Evolutionary conservation across 2,329 filamentous ascomycete genomes (phyloP), one percentile per base, ranked within the genome.

Genomic region (Aspergillus piperis): DNA sequence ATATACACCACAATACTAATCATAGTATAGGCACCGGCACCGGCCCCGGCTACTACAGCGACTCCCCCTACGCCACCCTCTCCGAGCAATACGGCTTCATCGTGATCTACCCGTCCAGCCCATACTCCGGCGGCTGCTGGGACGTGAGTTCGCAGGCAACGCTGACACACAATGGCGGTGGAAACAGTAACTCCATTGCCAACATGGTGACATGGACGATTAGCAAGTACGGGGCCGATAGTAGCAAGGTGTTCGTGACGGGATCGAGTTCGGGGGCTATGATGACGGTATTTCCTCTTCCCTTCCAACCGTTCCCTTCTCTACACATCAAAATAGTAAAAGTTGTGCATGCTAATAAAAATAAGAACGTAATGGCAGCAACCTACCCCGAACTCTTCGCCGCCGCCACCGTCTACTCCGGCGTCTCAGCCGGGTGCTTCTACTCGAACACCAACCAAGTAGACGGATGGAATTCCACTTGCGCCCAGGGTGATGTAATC

Each of bases 121-220:
- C 83, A 0, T 81, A 83, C 65, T 71, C 71, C n/a, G 83, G 77
- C 6, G 75, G 76, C 74, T 87, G 85, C 74, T 87, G 85, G 84
- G 85, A 87, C 60, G 83, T 87, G 2, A 83, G 82, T 5, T 84
- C 81, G 1, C 42, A 65, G 15, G 44, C 65, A 32, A 62, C 64
- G 0, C 61, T 78, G 32, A 71, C 70, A 2, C 73, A 74, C 38
- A 68, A 75, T 27, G 75, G 71, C 1, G 76, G 76, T 8, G 75
- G 77, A 1, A 75, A 78, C 51, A 77, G 75, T 39, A 67, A 77
- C 19, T 75, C 75, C 1, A 75, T 79, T 49, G 75, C 68, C n/a
- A 76, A 74, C 49, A 77, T 77, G 73, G 75, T 76, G 1, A 69
- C 68, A 15, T 77, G 73, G 70, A 70, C 74, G 0, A 67, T 75